These are phyloP conservation scores for Dactylonectria macrodidyma DNA, from an alignment of 2,329 filamentous ascomycete genomes.

Conservation along the genomic window DNA sequence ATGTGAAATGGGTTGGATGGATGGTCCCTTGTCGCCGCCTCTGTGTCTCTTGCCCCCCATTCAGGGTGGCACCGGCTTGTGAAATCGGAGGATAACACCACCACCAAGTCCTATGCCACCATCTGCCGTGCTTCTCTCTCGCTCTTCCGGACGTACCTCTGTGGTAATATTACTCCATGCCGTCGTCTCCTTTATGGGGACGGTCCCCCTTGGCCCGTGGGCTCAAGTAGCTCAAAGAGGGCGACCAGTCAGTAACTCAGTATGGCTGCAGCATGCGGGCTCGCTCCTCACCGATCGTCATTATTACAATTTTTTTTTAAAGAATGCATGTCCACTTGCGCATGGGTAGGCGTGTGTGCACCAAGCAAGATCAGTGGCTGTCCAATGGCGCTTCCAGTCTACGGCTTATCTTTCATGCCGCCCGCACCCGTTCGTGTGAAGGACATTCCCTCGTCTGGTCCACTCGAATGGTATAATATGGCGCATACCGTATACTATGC, in stretches of 20 bases:
- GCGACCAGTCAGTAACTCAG: neutral
- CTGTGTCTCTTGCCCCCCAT: constrained; percentile 10
- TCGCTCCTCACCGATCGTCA: constrained; percentile 22
- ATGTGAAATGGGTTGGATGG: constrained; percentile 4
- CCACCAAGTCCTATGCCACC: constrained; percentile 12
- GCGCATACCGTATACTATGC: constrained; percentile 16
- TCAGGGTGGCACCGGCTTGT: constrained; percentile 28
- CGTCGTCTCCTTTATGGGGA: neutral
- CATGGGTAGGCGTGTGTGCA: constrained; percentile 6
- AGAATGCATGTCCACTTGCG: constrained; percentile 3
- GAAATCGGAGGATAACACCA: constrained; percentile 33
- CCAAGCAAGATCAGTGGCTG: constrained; percentile 16
- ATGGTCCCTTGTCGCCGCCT: constrained; percentile 7
- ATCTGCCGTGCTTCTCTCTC: neutral
- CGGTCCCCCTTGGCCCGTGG: constrained; percentile 10
- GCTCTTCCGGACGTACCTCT: constrained; percentile 8
- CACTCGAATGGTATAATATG: constrained; percentile 5
- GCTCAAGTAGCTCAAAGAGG: constrained; percentile 2
- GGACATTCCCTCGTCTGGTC: constrained; percentile 5
- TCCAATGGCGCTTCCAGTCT: constrained; percentile 8
- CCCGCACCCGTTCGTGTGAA: constrained; percentile 28
- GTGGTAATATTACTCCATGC: constrained; percentile 11
- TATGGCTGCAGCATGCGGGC: constrained; percentile 13
- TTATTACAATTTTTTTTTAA: constrained; percentile 16
- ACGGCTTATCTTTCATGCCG: constrained; percentile 30